Conservation (phyloP, 176 grass and related monocot genomes). For the Carex kokanica region DNA sequence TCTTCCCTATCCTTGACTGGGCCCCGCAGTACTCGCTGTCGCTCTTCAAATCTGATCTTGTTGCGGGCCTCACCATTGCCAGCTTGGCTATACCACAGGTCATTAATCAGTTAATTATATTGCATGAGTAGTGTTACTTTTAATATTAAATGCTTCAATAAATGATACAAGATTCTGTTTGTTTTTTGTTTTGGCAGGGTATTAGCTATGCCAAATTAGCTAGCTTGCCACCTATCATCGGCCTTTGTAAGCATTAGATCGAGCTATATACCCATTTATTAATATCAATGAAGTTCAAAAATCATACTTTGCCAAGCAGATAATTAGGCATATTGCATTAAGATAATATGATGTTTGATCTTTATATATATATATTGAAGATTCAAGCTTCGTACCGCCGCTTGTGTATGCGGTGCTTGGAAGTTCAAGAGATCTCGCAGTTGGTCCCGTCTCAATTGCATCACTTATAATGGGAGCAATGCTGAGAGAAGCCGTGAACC, state of each 20-base stretch:
- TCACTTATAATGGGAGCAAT: constrained; percentile 97
- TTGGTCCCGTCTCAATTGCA: constrained; percentile 84
- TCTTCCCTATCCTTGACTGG: constrained; percentile 90
- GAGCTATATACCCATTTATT: not conserved
- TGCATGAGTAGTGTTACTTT: not conserved
- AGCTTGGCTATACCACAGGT: constrained; percentile 96
- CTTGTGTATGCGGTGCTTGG: constrained; percentile 86
- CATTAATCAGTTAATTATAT: not conserved
- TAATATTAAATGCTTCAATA: constrained; percentile 2
- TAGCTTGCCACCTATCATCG: constrained; percentile 80
- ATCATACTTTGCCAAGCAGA: not conserved
- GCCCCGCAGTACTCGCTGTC: constrained; percentile 53
- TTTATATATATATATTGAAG: constrained; percentile 17
- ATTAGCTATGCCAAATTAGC: constrained; percentile 98
- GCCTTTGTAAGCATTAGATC: constrained; percentile 65
- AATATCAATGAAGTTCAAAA: not conserved
- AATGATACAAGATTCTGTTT: constrained; percentile 7
- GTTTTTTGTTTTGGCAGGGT: constrained; percentile 49
- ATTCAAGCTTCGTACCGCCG: constrained; percentile 93
- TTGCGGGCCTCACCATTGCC: constrained; percentile 92
- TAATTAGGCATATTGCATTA: not conserved
- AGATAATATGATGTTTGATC: not conserved
- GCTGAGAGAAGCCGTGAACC: constrained; percentile 76
- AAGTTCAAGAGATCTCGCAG: constrained; percentile 80
- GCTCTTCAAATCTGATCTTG: constrained; percentile 90